A percentile compares a stretch with the other conserved stretches of the same genome.
Evolutionary conservation across 164 flowering plant genomes (phyloP).

Genomic region (Paratinospora sagittata): DNA sequence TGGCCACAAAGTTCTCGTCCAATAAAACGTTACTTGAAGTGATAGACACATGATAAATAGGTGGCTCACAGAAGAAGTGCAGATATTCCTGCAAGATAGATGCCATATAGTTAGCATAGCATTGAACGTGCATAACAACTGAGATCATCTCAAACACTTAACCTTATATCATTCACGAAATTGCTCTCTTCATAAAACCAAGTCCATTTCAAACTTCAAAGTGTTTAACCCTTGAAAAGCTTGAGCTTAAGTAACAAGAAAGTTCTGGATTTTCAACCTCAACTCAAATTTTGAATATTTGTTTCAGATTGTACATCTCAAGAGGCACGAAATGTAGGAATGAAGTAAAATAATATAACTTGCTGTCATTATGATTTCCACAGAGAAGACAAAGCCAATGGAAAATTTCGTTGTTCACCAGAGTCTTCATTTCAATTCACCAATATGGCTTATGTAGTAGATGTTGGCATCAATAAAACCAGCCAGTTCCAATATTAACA

Average conservation of each 20-base stretch:
- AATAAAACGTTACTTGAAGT: slow-evolving; percentile 60
- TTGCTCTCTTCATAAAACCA: background rate
- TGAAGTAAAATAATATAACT: background rate
- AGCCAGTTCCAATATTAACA: background rate
- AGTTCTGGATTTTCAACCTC: background rate
- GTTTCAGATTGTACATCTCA: background rate
- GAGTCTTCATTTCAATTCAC: background rate
- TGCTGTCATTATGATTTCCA: background rate
- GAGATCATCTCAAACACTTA: background rate
- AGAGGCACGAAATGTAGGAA: background rate
- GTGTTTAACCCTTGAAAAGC: background rate
- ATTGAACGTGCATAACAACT: background rate
- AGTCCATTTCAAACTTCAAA: background rate
- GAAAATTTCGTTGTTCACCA: background rate
- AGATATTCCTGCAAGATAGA: slow-evolving; percentile 65
- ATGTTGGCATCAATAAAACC: too few relatives aligned
- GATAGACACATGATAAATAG: slow-evolving; percentile 52
- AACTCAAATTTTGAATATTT: background rate
- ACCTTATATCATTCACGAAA: background rate
- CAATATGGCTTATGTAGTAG: too few relatives aligned
- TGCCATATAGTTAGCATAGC: slow-evolving; percentile 3
- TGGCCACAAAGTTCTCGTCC: slow-evolving; percentile 64
- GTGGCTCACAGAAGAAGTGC: slow-evolving; percentile 64
- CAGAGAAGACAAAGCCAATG: background rate
- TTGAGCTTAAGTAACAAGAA: background rate